Evolutionary conservation across 2,329 filamentous ascomycete genomes (phyloP).

Genomic region (Fusarium sp.): DNA sequence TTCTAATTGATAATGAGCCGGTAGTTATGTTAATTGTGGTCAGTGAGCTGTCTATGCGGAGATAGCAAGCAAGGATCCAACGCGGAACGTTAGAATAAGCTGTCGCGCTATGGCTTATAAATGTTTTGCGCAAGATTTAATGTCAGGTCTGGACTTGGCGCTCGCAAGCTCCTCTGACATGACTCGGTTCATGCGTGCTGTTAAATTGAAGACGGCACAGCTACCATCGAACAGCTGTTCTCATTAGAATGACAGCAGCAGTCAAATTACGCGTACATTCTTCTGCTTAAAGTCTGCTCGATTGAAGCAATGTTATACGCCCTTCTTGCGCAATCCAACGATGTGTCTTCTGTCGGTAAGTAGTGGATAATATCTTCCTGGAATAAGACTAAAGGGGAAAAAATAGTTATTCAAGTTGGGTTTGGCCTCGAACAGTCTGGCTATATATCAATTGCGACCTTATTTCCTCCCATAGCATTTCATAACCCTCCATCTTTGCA

Average conservation of each 20-base stretch:
- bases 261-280: no score
- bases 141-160: not conserved
- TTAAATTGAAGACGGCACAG: not conserved
- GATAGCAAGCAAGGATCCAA: not conserved
- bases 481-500: no score
- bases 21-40: not conserved
- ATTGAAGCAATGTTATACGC: no score
- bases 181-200: rapidly evolving
- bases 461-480: no score
- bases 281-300: no score
- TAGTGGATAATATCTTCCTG: no score
- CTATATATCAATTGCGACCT: no score
- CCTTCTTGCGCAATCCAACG: no score
- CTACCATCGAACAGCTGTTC: rapidly evolving
- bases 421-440: no score
- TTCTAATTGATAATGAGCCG: not conserved
- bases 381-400: no score
- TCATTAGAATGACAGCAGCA: not conserved
- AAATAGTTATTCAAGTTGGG: no score
- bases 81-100: not conserved
- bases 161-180: not conserved
- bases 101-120: not conserved
- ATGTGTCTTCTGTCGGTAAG: no score
- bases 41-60: not conserved
- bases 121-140: not conserved